Evolutionary conservation across 352 stramenopile species (phyloP), one percentile per base, ranked within the genome.

Genomic region (Globisporangium barbulae): DNA sequence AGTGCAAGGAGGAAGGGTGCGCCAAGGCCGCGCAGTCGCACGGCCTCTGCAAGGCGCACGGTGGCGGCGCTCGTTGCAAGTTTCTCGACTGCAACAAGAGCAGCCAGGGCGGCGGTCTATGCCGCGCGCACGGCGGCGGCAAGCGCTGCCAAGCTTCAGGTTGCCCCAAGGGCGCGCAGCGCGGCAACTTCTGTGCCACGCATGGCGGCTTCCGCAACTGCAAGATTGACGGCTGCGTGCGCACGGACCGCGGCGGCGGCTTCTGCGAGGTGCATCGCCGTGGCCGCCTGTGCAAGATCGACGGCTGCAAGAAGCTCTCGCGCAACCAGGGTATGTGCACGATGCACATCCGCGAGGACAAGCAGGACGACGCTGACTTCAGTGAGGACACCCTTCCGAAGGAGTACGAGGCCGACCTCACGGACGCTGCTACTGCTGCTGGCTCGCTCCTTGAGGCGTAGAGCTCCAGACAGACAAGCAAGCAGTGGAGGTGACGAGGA

Each of bases 291-390:
- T 95, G 86, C 52, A 93, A 93, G 69, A 72, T 93, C 47, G 80
- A 93, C 44, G 86, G 83, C 39, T 95, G 86, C 75, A 95, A 95
- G 75, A 95, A 95, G 66, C 78, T 95, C 15, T 89, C 84, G 15
- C 85, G 85, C 25, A 95, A 93, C 74, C 80, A 95, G 66, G 86
- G 86, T 60, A 90, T 93, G 77, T 95, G 86, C 74, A 95, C 86
- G n/a, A 89, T 93, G 83, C 86, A 95, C 74, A 90, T 95, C 53
- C 86, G 86, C 47, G 81, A 92, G 65, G 85, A 91, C 50, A 93
- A 93, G 78, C 85, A 93, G 60, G 70, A 82, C 39, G 48, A 48
- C 25, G 15, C 17, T 22, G 47, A 28, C 39, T 48, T 41, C 35
- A 52, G 45, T 19, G 63, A 64, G n/a, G 64, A 69, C 54, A 35